Evolutionary conservation across 1,139 yeast species (phyloP).

Genomic region (Pneumocystis sp.): DNA sequence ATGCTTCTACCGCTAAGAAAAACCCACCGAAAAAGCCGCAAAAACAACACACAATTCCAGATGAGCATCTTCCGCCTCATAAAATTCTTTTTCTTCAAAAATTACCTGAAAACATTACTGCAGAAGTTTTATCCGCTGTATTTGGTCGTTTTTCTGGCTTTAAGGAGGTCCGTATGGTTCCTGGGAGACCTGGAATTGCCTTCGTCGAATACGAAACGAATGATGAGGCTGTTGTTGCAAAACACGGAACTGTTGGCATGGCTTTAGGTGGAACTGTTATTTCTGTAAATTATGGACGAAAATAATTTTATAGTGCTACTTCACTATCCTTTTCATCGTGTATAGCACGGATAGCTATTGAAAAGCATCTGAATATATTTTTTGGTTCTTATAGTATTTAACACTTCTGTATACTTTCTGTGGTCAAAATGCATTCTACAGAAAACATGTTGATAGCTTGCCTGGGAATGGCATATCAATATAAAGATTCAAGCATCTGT

Average conservation of each 20-base stretch:
- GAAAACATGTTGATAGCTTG: no score
- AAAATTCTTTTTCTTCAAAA: constrained; percentile 54
- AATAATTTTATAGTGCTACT: not conserved
- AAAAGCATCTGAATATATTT: no score
- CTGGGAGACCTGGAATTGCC: constrained; percentile 48
- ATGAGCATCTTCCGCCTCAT: constrained; percentile 44
- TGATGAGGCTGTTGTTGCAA: constrained; percentile 33
- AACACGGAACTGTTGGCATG: constrained; percentile 27
- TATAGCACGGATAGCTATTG: no score
- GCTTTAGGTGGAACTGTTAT: constrained; percentile 26
- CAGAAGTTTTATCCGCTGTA: constrained; percentile 29
- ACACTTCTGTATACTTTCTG: no score
- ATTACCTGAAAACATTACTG: constrained; percentile 35
- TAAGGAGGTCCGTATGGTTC: constrained; percentile 49
- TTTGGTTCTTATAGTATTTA: no score
- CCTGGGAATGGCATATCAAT: no score
- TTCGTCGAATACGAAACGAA: constrained; percentile 63
- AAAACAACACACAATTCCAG: constrained; percentile 17
- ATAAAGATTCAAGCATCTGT: no score
- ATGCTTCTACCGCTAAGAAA: constrained; percentile 12
- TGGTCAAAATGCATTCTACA: no score
- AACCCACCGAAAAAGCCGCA: constrained; percentile 18
- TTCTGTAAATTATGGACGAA: constrained; percentile 30
- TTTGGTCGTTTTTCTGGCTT: constrained; percentile 46
- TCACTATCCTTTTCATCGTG: not conserved